Evolutionary conservation across 148 eudicot genomes (phyloP), one percentile per base, ranked within the genome.

Genomic region (Rhododendron ovatum): DNA sequence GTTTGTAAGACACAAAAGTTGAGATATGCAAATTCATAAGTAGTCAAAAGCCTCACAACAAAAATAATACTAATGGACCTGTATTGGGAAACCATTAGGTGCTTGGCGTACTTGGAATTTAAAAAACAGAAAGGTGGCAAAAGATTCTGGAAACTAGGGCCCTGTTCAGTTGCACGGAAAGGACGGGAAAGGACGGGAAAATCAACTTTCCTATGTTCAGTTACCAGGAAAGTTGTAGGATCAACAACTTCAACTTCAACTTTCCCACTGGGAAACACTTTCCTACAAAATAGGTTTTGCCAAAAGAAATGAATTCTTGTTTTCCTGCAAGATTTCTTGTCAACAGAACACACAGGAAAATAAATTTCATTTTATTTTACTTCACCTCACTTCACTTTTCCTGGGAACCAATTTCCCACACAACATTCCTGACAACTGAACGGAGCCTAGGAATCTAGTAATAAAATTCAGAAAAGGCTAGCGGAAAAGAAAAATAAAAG

Each of bases 1-100:
- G 90, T 85, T 90, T 47, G 80, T 45, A 41, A 86, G 15, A 84
- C 35, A 83, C 9, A 8, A 28, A 82, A 82, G 45, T 24, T 81
- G 24, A 83, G 53, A 65, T 51, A 30, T 26, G 75, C 63, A 67
- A 82, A 63, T 82, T 69, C 30, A 69, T 84, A 35, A 37, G 14
- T 5, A 78, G 82, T 37, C 47, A 43, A 24, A 55, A 55, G 61
- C 18, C 61, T 55, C 61, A 18, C 24, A 71, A 71, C n/a, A 80
- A 77, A 45, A 59, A 76, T 8, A 3, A 57, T 12, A 26, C 11
- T 82, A 33, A 50, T 15, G 20, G 65, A 53, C 30, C 28, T 22
- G 20, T 1, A 30, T 35, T 75, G 30, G 51, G 33, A 74, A 73
- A 83, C 39, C 50, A 28, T 43, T 28, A 69, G 65, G 3, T 48